A percentile compares a stretch with the other conserved stretches of the same genome.
These are phyloP conservation scores for Corymbia calophylla DNA, from an alignment of 441 rosid species.

Conservation along the genomic window DNA sequence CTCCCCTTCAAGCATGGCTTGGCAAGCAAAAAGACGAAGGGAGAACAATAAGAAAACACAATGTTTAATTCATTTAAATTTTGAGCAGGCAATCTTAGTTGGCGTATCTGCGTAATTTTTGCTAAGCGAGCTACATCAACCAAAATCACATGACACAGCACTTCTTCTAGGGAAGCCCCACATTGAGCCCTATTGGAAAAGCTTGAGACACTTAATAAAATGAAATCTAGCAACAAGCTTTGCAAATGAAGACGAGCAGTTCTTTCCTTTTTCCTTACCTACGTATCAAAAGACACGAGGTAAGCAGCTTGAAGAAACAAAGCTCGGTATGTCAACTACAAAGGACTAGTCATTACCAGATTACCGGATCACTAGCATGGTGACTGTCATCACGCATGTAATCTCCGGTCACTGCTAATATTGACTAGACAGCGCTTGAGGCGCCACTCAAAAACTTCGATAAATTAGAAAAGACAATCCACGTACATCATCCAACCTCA, in stretches of 20 bases:
- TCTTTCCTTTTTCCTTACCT: not conserved
- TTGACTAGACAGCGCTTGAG: not conserved
- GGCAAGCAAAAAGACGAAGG: not conserved
- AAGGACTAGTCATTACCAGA: not conserved
- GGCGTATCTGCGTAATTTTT: not conserved
- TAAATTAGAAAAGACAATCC: not conserved
- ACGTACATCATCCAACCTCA: not conserved
- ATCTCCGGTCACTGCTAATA: not conserved
- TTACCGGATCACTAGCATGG: not conserved
- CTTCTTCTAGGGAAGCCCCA: not conserved
- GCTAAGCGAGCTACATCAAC: not conserved
- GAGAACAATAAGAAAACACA: not conserved
- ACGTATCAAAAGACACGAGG: not conserved
- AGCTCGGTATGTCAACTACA: not conserved
- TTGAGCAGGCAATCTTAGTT: not conserved
- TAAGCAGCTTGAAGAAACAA: not conserved
- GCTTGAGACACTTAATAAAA: not conserved
- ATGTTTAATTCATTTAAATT: not conserved
- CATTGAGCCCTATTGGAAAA: not conserved
- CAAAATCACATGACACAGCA: not conserved
- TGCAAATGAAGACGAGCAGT: not conserved
- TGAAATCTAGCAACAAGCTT: not conserved
- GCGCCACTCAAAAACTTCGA: not conserved
- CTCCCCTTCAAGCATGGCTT: not conserved
- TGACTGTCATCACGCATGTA: not conserved